Base-by-base conservation (phyloP, 2,329 filamentous ascomycete genomes). In the Exophiala lecanii-corni region DNA sequence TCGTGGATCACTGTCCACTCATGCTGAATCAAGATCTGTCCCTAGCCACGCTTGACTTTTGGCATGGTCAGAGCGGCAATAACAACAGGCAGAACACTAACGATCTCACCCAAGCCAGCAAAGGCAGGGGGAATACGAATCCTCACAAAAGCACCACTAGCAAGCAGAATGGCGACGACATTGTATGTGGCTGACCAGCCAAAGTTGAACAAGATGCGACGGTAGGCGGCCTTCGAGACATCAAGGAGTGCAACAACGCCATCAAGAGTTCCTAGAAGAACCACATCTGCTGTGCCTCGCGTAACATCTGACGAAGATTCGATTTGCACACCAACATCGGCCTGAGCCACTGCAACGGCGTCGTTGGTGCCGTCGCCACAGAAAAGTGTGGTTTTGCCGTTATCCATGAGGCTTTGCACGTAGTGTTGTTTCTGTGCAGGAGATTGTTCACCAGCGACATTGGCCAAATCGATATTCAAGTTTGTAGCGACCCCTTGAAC, bases 361-460 rank as follows among this genome's bases (percentile, higher is more conserved):
- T 91, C 86, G 59, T 91, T 91, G 10, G 83, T 87, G 2, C 86
- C 86, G 53, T 91, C 85, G 23, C 86, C 86, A 39, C 77, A 74
- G 62, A 91, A 89, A 5, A 89, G 61, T n/a, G 86, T 74, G 1
- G 28, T 43, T 25, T 40, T 21, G 20, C 25, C 31, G 9, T 26
- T 30, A 25, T 45, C 37, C 34, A 45, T 64, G 32, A 73, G 59
- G 2, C 39, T 40, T 37, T 66, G 60, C 34, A 81, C 62, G 56
- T 80, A 81, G 2, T 62, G 57, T 17, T 71, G 66, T 55, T 83
- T 82, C 49, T 76, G 67, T 3, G 62, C 62, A 0, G 79, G 78
- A 1, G 68, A 71, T 56, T 70, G 68, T 20, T 72, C 64, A 5
- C 67, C 66, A n/a, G 62, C 64, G 4, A 71, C 62, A 19, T 74